phyloP scores from a whole-genome alignment of 768 basidiomycete species.

The Pisolithus sp. region DNA sequence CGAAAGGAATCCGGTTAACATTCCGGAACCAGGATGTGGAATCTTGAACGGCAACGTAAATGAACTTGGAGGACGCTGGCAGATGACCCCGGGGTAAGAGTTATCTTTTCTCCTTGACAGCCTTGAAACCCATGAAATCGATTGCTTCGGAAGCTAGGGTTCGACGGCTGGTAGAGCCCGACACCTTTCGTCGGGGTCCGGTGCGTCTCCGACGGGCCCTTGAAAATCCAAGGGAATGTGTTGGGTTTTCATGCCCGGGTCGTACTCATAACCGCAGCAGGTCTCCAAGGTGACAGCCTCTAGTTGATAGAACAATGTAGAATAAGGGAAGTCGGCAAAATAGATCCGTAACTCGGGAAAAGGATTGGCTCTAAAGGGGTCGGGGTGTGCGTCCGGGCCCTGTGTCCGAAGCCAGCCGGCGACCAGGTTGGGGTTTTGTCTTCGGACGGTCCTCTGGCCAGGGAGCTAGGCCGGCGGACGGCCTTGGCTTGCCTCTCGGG shows the following conservation, averaged over 20 bases:
- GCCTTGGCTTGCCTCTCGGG: too few relatives aligned
- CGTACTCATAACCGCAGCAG: conserved; percentile 76
- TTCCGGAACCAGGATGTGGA: conserved; percentile 71
- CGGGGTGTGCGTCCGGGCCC: conserved; percentile 71
- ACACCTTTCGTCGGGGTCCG: conserved; percentile 61
- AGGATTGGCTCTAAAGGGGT: conserved; percentile 77
- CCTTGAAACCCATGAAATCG: conserved; percentile 65
- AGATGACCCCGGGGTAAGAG: conserved; percentile 68
- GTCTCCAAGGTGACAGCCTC: conserved; percentile 79
- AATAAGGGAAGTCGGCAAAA: conserved; percentile 80
- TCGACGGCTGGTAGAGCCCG: conserved; percentile 66
- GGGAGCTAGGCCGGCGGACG: too few relatives aligned
- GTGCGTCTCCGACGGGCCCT: conserved; percentile 69
- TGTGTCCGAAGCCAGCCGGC: conserved; percentile 31
- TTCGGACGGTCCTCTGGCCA: too few relatives aligned
- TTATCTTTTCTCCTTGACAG: conserved; percentile 76
- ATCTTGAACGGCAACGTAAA: conserved; percentile 65
- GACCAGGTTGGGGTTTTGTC: too few relatives aligned
- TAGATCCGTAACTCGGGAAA: conserved; percentile 76
- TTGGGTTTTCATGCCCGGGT: conserved; percentile 62
- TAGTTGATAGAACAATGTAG: conserved; percentile 77
- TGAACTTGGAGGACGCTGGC: conserved; percentile 58
- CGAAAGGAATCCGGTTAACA: conserved; percentile 76
- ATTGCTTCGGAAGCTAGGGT: conserved; percentile 71
- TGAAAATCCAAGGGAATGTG: conserved; percentile 74